These are phyloP conservation scores for Fusarium torreyae DNA, from an alignment of 2,329 filamentous ascomycete species.

Conservation along the genomic window DNA sequence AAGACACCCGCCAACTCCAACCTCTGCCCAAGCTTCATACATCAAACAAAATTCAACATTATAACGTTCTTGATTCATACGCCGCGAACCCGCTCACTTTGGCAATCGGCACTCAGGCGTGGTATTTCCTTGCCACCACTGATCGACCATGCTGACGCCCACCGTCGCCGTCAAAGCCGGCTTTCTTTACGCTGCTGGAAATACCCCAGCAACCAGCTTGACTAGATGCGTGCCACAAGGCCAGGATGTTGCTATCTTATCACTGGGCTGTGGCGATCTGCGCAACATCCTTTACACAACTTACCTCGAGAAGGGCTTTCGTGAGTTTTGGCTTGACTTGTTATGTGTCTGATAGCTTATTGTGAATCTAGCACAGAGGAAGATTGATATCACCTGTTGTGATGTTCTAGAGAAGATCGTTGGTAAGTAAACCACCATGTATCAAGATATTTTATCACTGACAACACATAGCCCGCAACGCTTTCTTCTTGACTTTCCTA, in stretches of 20 bases:
- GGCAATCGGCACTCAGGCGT: not conserved
- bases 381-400: constrained; percentile 70
- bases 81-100: not conserved
- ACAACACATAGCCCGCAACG: constrained; percentile 65
- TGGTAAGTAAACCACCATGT: constrained; percentile 55
- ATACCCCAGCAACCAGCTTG: constrained; percentile 67
- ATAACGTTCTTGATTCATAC: not conserved
- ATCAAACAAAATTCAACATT: not conserved
- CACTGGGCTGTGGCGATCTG: constrained; percentile 70
- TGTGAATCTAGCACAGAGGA: constrained; percentile 53
- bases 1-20: constrained; percentile 3
- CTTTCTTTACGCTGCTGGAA: constrained; percentile 66
- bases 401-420: constrained; percentile 66
- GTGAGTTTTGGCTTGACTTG: constrained; percentile 47
- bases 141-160: constrained; percentile 56
- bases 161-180: constrained; percentile 51
- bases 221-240: constrained; percentile 64
- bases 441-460: not conserved
- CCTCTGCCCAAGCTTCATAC: constrained; percentile 6
- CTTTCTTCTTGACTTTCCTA: constrained; percentile 67
- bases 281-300: constrained; percentile 70
- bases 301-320: constrained; percentile 59
- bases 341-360: constrained; percentile 41
- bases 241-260: constrained; percentile 64
- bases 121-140: not conserved